phyloP scores from a whole-genome alignment of 2,329 filamentous ascomycete genomes.

The Neofusicoccum umdonicola region DNA sequence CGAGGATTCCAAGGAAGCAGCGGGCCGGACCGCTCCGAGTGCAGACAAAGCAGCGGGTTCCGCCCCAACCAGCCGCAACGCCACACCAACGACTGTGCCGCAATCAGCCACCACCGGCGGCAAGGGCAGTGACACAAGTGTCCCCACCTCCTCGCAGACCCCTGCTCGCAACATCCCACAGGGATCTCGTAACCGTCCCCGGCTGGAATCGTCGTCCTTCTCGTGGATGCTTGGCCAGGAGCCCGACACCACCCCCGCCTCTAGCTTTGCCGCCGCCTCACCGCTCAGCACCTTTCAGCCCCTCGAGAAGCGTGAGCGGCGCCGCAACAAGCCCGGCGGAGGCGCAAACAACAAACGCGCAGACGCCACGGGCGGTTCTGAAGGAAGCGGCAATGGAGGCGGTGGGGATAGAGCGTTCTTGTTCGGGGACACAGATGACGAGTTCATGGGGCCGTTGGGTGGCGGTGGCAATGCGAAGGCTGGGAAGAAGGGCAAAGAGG shows the following conservation, averaged over 20 bases:
- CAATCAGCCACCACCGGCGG: conserved; percentile 20
- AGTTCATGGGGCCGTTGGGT: conserved; percentile 21
- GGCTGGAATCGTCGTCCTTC: conserved; percentile 71
- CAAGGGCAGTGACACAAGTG: neutral
- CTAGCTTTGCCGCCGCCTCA: conserved; percentile 29
- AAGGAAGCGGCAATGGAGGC: neutral
- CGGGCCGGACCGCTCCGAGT: neutral
- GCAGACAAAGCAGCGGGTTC: conserved; percentile 19
- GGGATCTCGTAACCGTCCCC: conserved; percentile 53
- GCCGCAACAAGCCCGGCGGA: conserved; percentile 10
- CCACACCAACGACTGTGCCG: conserved; percentile 16
- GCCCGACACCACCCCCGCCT: conserved; percentile 17
- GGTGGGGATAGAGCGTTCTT: conserved; percentile 28
- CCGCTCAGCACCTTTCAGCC: conserved; percentile 2
- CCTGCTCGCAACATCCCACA: conserved; percentile 22
- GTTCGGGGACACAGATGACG: conserved; percentile 42
- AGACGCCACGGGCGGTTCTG: neutral
- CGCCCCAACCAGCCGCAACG: neutral
- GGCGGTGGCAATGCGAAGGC: conserved; percentile 22
- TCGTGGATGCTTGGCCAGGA: conserved; percentile 67
- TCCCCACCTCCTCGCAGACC: neutral
- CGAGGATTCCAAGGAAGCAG: conserved; percentile 12
- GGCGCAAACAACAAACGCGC: neutral
- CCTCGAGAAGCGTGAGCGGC: conserved; percentile 8
- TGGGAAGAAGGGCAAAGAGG: conserved; percentile 19